A percentile compares a stretch with the other conserved stretches of the same genome.
These are phyloP conservation scores for Murraya paniculata DNA, from an alignment of 345 rosid species.

Conservation along the genomic window DNA sequence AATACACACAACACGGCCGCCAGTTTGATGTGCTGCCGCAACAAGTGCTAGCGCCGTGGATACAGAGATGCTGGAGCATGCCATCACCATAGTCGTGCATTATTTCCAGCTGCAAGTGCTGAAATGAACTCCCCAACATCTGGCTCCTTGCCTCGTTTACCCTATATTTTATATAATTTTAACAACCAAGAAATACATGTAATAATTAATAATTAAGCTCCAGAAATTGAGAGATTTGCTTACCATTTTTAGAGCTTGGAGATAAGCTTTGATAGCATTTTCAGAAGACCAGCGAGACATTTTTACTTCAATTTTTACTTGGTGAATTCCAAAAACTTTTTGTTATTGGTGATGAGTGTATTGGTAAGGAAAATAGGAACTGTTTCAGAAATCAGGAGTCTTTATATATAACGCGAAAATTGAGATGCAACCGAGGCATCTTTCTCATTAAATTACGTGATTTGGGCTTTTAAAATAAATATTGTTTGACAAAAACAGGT, in stretches of 20 bases:
- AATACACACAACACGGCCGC: constrained; percentile 39
- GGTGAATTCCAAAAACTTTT: neutral
- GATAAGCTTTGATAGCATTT: constrained; percentile 59
- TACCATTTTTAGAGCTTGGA: constrained; percentile 48
- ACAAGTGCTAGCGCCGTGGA: constrained; percentile 33
- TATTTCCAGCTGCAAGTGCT: constrained; percentile 56
- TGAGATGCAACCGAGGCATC: neutral
- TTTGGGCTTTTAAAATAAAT: neutral
- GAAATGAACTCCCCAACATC: constrained; percentile 58
- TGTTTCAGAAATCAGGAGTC: constrained; percentile 2
- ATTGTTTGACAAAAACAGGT: constrained; percentile 7
- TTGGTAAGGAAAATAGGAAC: neutral
- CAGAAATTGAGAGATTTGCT: neutral
- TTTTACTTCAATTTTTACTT: neutral
- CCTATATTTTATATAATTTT: constrained; percentile 17
- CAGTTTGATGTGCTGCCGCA: constrained; percentile 50
- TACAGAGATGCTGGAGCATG: constrained; percentile 10
- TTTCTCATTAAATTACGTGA: constrained; percentile 13
- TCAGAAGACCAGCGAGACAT: constrained; percentile 56
- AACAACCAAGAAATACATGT: neutral
- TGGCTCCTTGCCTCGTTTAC: constrained; percentile 41
- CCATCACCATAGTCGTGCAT: constrained; percentile 47
- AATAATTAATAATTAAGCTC: too few species aligned
- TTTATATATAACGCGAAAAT: neutral
- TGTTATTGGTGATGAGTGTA: neutral